Percentiles rank a stretch among this genome's conserved stretches.
These are phyloP conservation scores for Cucurbita argyrosperma DNA, from an alignment of 306 rosid species.

Conservation along the genomic window DNA sequence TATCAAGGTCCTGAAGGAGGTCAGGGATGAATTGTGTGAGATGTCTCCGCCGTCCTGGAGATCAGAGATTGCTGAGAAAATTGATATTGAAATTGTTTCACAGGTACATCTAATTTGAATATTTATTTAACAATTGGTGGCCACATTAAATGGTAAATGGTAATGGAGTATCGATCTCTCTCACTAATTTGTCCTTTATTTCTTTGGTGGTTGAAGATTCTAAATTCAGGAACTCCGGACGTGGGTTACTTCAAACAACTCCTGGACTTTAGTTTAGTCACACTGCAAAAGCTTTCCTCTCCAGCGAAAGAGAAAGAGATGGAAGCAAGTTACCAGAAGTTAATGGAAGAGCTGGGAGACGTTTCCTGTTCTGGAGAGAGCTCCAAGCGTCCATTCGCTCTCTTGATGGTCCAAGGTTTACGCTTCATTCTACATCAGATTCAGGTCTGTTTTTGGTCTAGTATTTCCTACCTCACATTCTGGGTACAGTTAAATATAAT, in stretches of 20 bases:
- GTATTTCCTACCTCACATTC: not conserved
- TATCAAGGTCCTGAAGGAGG: constrained; percentile 62
- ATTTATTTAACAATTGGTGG: not conserved
- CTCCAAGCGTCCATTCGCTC: constrained; percentile 39
- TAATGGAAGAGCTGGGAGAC: constrained; percentile 54
- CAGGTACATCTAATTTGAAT: constrained; percentile 38
- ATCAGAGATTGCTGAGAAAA: constrained; percentile 44
- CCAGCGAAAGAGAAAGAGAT: constrained; percentile 57
- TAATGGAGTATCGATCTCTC: not conserved
- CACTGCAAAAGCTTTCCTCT: constrained; percentile 74
- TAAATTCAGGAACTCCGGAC: constrained; percentile 64
- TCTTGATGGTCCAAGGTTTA: constrained; percentile 69
- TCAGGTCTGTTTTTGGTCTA: constrained; percentile 32
- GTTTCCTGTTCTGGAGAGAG: constrained; percentile 40
- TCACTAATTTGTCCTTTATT: constrained; percentile 1
- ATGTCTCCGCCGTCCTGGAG: constrained; percentile 80
- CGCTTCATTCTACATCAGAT: constrained; percentile 80
- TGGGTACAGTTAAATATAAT: not conserved
- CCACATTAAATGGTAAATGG: not conserved
- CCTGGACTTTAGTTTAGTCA: constrained; percentile 59
- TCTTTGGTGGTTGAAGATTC: constrained; percentile 32
- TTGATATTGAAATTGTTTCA: constrained; percentile 57
- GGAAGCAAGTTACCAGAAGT: constrained; percentile 35
- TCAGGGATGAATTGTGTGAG: constrained; percentile 73
- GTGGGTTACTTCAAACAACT: constrained; percentile 65